A percentile compares a stretch with the other conserved stretches of the same genome.
These are phyloP conservation scores for Mucor irregularis DNA, from an alignment of 371 early-diverging fungal species.

Conservation along the genomic window DNA sequence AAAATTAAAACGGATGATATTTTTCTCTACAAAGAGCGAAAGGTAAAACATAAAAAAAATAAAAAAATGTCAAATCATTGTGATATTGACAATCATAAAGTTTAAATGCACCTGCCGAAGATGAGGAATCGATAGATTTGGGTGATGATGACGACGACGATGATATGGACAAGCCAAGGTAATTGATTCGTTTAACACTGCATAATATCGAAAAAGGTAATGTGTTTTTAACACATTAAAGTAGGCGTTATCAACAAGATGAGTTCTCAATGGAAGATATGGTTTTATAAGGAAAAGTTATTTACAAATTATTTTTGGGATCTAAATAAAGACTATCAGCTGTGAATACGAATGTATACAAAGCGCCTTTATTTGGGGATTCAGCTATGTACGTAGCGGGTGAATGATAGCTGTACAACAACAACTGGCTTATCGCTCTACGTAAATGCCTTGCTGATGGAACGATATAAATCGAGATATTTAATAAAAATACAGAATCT, in stretches of 20 bases:
- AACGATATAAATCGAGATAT: no score
- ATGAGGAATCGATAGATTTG: slow-evolving; percentile 25
- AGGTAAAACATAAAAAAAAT: slow-evolving; percentile 51
- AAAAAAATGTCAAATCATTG: not conserved
- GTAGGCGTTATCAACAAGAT: slow-evolving; percentile 35
- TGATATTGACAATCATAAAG: slow-evolving; percentile 8
- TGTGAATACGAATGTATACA: no score
- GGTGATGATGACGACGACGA: slow-evolving; percentile 25
- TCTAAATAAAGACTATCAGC: no score
- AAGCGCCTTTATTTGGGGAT: no score
- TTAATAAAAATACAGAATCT: no score
- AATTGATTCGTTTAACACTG: not conserved
- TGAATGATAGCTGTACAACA: no score
- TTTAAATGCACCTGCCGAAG: slow-evolving; percentile 37
- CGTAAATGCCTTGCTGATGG: no score
- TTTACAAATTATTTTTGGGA: not conserved
- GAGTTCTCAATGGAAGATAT: slow-evolving; percentile 47
- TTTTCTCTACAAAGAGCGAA: slow-evolving; percentile 84
- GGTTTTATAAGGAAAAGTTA: slow-evolving; percentile 24
- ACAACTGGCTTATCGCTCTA: no score
- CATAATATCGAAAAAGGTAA: slow-evolving; percentile 3
- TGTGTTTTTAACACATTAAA: not conserved
- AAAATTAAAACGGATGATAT: slow-evolving; percentile 85
- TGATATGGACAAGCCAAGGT: slow-evolving; percentile 11
- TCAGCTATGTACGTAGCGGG: no score